phyloP scores from a whole-genome alignment of 208 protist species.

The Crithidia thermophila region DNA sequence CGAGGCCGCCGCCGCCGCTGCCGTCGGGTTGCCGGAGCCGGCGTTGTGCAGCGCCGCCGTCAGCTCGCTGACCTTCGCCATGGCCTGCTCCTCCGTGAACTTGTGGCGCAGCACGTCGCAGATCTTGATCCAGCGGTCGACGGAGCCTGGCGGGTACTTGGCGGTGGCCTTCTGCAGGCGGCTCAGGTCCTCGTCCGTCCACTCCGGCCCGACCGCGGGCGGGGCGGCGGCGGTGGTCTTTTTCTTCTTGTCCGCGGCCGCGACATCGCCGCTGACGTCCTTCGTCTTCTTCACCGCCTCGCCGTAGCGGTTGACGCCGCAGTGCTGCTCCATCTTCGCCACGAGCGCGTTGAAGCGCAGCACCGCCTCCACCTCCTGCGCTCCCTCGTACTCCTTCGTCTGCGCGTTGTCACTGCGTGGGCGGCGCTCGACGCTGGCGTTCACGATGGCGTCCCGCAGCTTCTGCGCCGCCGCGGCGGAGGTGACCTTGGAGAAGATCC shows the following conservation, averaged over 20 bases:
- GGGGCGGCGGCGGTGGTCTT: background rate
- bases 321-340: constrained; percentile 55
- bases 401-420: constrained; percentile 15
- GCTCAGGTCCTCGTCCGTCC: constrained; percentile 93
- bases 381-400: constrained; percentile 29
- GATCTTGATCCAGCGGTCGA: constrained; percentile 94
- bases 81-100: constrained; percentile 90
- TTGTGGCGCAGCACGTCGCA: constrained; percentile 67
- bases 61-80: constrained; percentile 92
- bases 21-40: constrained; percentile 30
- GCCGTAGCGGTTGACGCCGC: constrained; percentile 83
- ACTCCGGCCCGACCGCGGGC: constrained; percentile 38
- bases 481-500: constrained; percentile 75
- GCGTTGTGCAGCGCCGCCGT: constrained; percentile 58
- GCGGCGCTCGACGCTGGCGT: constrained; percentile 22
- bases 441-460: constrained; percentile 38
- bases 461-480: constrained; percentile 42
- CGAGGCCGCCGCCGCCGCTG: constrained; percentile 17
- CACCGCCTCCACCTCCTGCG: constrained; percentile 58
- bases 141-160: constrained; percentile 92
- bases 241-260: constrained; percentile 9
- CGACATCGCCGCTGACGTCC: constrained; percentile 13
- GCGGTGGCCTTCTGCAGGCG: constrained; percentile 94
- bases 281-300: constrained; percentile 76
- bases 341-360: constrained; percentile 73